A percentile compares a stretch with the other conserved stretches of the same genome.
Evolutionary conservation across 139 green algal species (phyloP).

Genomic region (Limnomonas spitsbergensis): DNA sequence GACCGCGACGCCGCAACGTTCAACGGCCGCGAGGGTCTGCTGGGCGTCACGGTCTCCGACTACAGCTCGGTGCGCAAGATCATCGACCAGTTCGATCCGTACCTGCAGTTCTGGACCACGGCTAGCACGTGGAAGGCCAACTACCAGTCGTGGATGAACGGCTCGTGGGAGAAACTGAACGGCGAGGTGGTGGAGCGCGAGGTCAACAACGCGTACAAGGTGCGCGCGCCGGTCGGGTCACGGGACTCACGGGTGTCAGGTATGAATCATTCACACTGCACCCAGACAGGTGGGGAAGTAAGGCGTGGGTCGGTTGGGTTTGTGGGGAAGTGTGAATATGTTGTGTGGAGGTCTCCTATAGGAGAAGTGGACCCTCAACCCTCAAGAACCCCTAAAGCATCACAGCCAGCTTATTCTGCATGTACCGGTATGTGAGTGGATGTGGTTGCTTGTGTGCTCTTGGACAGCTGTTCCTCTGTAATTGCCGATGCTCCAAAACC

Average conservation of each 20-base stretch:
- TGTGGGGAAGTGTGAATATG: too few species aligned
- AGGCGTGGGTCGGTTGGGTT: too few species aligned
- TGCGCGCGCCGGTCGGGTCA: constrained; percentile 11
- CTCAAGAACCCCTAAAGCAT: too few species aligned
- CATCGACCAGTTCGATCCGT: constrained; percentile 73
- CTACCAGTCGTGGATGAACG: constrained; percentile 61
- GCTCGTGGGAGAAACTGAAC: constrained; percentile 54
- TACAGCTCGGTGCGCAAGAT: constrained; percentile 61
- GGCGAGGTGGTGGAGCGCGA: constrained; percentile 65
- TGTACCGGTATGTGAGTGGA: too few species aligned
- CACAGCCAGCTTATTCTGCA: too few species aligned
- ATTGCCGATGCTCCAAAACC: too few species aligned
- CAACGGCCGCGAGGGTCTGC: constrained; percentile 68
- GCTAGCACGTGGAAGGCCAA: constrained; percentile 42
- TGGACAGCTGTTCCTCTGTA: too few species aligned
- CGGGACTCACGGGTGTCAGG: not conserved
- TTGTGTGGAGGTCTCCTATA: not conserved
- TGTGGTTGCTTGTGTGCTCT: too few species aligned
- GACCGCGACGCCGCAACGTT: constrained; percentile 51
- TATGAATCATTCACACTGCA: not conserved
- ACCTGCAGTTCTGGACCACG: constrained; percentile 71
- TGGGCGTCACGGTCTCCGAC: constrained; percentile 57
- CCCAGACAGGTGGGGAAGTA: not conserved
- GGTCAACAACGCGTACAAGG: constrained; percentile 58
- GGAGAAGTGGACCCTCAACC: too few species aligned